These are phyloP conservation scores for Rhizopogon rudus DNA, from an alignment of 768 basidiomycete genomes.

Conservation along the genomic window DNA sequence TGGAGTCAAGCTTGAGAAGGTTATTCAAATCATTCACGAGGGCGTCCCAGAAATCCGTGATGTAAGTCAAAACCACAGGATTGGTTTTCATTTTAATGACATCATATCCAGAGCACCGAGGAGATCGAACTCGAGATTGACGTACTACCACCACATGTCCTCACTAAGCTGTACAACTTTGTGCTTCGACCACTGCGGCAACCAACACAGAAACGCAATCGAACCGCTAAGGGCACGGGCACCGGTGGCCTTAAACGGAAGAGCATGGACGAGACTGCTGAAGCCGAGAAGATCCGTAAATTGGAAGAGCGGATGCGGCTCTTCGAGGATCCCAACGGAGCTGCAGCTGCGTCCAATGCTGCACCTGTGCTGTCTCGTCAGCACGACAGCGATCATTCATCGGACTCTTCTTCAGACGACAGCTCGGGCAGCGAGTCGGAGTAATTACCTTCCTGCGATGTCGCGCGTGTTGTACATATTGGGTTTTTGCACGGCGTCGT, in stretches of 20 bases:
- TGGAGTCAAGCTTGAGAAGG: constrained; percentile 77
- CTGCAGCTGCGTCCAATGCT: constrained; percentile 26
- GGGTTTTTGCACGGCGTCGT: constrained; percentile 11
- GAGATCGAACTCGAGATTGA: constrained; percentile 99
- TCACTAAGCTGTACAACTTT: constrained; percentile 93
- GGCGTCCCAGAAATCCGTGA: constrained; percentile 91
- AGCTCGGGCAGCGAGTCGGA: constrained; percentile 85
- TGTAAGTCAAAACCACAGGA: constrained; percentile 45
- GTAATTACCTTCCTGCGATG: constrained; percentile 31
- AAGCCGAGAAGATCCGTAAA: constrained; percentile 90
- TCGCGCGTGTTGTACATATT: constrained; percentile 6
- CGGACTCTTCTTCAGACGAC: constrained; percentile 76
- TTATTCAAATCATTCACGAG: constrained; percentile 93
- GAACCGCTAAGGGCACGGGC: constrained; percentile 73
- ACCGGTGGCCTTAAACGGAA: constrained; percentile 91
- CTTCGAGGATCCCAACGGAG: constrained; percentile 60
- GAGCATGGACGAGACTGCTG: constrained; percentile 95
- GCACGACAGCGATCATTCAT: constrained; percentile 67
- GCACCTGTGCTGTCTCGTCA: constrained; percentile 27
- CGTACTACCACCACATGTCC: constrained; percentile 75
- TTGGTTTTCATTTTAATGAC: constrained; percentile 11
- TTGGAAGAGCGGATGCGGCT: constrained; percentile 85
- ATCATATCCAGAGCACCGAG: constrained; percentile 72
- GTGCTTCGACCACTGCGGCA: constrained; percentile 78
- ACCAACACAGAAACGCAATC: constrained; percentile 58